Conservation (phyloP, 1,139 yeast species). For the Kurtzmaniella quercitrusa region DNA sequence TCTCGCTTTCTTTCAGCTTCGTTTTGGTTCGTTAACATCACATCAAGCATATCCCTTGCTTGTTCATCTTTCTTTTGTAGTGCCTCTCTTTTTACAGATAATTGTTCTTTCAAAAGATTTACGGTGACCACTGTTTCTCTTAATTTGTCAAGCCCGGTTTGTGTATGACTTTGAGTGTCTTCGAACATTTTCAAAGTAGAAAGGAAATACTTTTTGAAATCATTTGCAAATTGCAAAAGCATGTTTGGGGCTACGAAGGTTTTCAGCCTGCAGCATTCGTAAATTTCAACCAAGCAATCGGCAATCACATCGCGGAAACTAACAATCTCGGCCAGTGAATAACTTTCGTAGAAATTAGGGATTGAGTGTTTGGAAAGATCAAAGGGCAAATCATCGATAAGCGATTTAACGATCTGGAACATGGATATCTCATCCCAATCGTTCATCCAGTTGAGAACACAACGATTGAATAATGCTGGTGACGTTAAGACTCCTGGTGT, state of each 20-base stretch:
- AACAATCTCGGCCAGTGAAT: slow-evolving; percentile 12
- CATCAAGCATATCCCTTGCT: slow-evolving; percentile 68
- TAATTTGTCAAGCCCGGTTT: slow-evolving; percentile 69
- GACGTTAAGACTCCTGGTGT: slow-evolving; percentile 57
- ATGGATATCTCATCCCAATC: slow-evolving; percentile 63
- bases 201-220: slow-evolving; percentile 43
- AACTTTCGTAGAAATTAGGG: slow-evolving; percentile 22
- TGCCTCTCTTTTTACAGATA: slow-evolving; percentile 51
- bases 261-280: slow-evolving; percentile 19
- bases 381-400: slow-evolving; percentile 47
- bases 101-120: slow-evolving; percentile 48
- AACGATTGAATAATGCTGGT: slow-evolving; percentile 88
- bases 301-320: slow-evolving; percentile 47
- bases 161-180: slow-evolving; percentile 67
- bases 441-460: slow-evolving; percentile 90
- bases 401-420: slow-evolving; percentile 44
- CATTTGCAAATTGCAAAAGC: slow-evolving; percentile 49
- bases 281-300: slow-evolving; percentile 46
- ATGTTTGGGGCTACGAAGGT: slow-evolving; percentile 41
- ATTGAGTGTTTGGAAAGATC: slow-evolving; percentile 40
- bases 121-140: slow-evolving; percentile 78
- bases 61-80: slow-evolving; percentile 58
- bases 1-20: slow-evolving; percentile 90
- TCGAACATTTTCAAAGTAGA: slow-evolving; percentile 50
- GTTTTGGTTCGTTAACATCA: slow-evolving; percentile 83